Conservation (phyloP, 805 yeast genomes). For the Kockiozyma suomiensis region DNA sequence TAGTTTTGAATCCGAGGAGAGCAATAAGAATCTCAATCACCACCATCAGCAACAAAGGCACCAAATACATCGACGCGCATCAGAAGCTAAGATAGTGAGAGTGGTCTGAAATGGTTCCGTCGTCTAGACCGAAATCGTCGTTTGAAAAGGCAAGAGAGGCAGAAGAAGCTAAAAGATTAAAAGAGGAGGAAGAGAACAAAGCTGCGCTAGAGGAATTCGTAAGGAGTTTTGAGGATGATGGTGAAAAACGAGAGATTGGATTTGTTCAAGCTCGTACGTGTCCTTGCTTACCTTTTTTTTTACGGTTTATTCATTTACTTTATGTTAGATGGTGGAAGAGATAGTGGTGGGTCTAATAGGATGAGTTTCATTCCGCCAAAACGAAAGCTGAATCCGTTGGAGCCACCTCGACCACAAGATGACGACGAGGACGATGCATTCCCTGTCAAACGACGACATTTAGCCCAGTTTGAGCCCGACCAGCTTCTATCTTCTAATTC, state of each 20-base stretch:
- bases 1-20: too few relatives aligned
- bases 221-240: constrained; percentile 22
- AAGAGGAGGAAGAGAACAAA: constrained; percentile 21
- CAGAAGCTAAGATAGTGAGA: too few relatives aligned
- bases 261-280: constrained; percentile 4
- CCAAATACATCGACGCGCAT: too few relatives aligned
- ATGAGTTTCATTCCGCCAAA: constrained; percentile 1
- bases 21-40: too few relatives aligned
- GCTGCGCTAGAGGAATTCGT: constrained; percentile 32
- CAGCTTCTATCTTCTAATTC: neutral
- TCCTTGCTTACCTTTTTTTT: neutral
- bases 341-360: too few relatives aligned
- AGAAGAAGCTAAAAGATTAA: constrained; percentile 14
- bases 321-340: too few relatives aligned
- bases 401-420: too few relatives aligned
- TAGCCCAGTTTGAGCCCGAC: constrained; percentile 4
- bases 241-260: neutral
- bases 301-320: too few relatives aligned
- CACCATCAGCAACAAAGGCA: too few relatives aligned
- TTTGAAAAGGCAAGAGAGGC: constrained; percentile 24
- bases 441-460: constrained; percentile 13
- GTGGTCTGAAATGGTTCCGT: neutral
- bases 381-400: neutral
- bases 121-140: constrained; percentile 9
- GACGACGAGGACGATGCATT: neutral